Evolutionary conservation across 2,329 filamentous ascomycete genomes (phyloP), one percentile per base, ranked within the genome.

Genomic region (Penicillium sp.): DNA sequence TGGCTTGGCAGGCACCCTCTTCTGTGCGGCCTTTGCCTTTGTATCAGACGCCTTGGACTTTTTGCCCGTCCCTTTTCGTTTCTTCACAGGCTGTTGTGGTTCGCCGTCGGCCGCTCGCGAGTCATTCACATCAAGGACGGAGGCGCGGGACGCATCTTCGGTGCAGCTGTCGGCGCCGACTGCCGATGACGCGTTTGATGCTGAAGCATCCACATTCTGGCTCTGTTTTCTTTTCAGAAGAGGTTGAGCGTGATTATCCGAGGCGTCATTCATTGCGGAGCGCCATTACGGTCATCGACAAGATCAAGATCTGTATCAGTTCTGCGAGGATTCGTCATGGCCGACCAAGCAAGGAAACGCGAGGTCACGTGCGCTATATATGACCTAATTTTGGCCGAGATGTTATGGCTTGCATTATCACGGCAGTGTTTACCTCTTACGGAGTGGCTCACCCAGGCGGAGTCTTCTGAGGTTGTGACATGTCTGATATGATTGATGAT

Each of bases 1-100:
- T 37, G 79, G 77, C 43, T 78, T 73, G 1, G 75, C 54, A 9
- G 61, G 64, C 2, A 57, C 57, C 43, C 61, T 52, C 43, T 62
- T 59, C 40, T 55, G 58, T 7, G 57, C 39, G 4, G 47, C 41
- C 36, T 54, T 57, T 4, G 46, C 26, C 4, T 48, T 41, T 9
- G 41, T 24, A 26, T 40, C 45, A 11, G 50, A 29, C 7, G 53
- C 32, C 3, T 35, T 24, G 1, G 43, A 11, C 12, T 51, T 51
- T 6, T 51, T 51, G 12, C 39, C 42, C 34, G 46, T 47, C 5
- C 13, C 12, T 13, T 41, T 41, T 13, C 46, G 50, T 28, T 51
- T 57, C 25, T 39, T 13, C 9, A 36, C 44, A 2, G 29, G 29
- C 29, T 38, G 43, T 11, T 38, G 43, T 18, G 4, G 33, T 18